Conservation (phyloP, 2,329 filamentous ascomycete species). For the Pseudocercospora cruenta region DNA sequence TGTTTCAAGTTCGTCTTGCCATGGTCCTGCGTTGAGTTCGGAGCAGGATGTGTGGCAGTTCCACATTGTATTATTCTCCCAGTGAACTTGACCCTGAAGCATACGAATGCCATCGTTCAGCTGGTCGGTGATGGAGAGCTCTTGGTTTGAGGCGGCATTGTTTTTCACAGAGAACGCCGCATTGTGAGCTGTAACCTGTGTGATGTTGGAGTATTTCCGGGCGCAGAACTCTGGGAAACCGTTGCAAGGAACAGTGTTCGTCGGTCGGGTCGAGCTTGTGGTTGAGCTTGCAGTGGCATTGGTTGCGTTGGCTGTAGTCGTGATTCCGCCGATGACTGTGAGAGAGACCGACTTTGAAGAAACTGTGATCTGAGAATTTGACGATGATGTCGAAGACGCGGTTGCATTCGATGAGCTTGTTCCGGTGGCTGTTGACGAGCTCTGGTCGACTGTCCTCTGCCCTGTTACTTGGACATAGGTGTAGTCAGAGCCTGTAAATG, state of each 20-base stretch:
- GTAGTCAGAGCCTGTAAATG: slow-evolving; percentile 34
- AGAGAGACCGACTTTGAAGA: slow-evolving; percentile 29
- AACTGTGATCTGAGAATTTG: slow-evolving; percentile 31
- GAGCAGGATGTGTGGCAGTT: slow-evolving; percentile 87
- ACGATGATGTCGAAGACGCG: slow-evolving; percentile 14
- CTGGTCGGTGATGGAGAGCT: slow-evolving; percentile 67
- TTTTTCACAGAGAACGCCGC: slow-evolving; percentile 73
- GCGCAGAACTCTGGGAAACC: slow-evolving; percentile 71
- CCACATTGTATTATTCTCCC: slow-evolving; percentile 61
- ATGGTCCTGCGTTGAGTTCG: slow-evolving; percentile 77
- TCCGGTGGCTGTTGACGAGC: slow-evolving; percentile 42
- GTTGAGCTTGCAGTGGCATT: slow-evolving; percentile 34
- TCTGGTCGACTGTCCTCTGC: slow-evolving; percentile 30
- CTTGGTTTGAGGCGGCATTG: slow-evolving; percentile 77
- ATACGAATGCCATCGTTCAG: slow-evolving; percentile 74
- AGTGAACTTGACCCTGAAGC: slow-evolving; percentile 64
- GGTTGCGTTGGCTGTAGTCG: slow-evolving; percentile 18
- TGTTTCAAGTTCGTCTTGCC: slow-evolving; percentile 70
- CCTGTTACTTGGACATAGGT: slow-evolving; percentile 33
- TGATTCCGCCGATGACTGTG: slow-evolving; percentile 26
- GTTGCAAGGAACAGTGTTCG: slow-evolving; percentile 81
- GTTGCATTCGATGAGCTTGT: slow-evolving; percentile 45
- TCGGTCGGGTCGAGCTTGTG: slow-evolving; percentile 45
- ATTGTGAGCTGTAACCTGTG: slow-evolving; percentile 77
- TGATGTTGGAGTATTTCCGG: slow-evolving; percentile 80